A percentile compares a stretch with the other conserved stretches of the same genome.
phyloP scores from a whole-genome alignment of 495 filamentous ascomycete species.

The Acidiella bohemica region DNA sequence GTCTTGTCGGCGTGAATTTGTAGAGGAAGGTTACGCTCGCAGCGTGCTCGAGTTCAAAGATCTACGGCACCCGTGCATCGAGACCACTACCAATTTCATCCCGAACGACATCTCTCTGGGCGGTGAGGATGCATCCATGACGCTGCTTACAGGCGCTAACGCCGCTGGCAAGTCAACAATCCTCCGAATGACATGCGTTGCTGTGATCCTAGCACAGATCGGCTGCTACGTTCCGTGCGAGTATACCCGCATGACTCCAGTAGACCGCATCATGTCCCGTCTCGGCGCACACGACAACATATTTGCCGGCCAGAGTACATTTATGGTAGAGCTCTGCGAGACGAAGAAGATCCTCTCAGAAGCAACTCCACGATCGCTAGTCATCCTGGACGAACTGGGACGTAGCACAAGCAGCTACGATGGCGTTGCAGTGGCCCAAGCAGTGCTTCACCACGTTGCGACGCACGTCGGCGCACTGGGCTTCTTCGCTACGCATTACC shows the following conservation, averaged over 20 bases:
- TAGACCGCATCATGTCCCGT: slow-evolving; percentile 97
- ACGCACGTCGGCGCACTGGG: slow-evolving; percentile 85
- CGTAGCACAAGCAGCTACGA: slow-evolving; percentile 91
- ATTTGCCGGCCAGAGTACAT: slow-evolving; percentile 93
- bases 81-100: slow-evolving; percentile 83
- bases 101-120: slow-evolving; percentile 92
- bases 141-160: slow-evolving; percentile 90
- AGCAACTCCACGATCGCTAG: slow-evolving; percentile 84
- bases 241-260: slow-evolving; percentile 74
- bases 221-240: slow-evolving; percentile 82
- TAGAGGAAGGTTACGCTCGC: slow-evolving; percentile 52
- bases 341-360: slow-evolving; percentile 97
- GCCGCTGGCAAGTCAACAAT: slow-evolving; percentile 98
- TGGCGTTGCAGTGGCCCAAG: slow-evolving; percentile 93
- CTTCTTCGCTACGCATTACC: slow-evolving; percentile 98
- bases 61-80: slow-evolving; percentile 87
- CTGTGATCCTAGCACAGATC: slow-evolving; percentile 97
- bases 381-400: slow-evolving; percentile 95
- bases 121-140: slow-evolving; percentile 64
- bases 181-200: slow-evolving; percentile 90
- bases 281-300: slow-evolving; percentile 98
- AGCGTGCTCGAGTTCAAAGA: slow-evolving; percentile 84
- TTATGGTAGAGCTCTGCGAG: slow-evolving; percentile 95
- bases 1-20: slow-evolving; percentile 75
- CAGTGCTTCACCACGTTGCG: slow-evolving; percentile 88